Evolutionary conservation across 2,329 filamentous ascomycete genomes (phyloP).

Genomic region (Calonectria leucothoes): DNA sequence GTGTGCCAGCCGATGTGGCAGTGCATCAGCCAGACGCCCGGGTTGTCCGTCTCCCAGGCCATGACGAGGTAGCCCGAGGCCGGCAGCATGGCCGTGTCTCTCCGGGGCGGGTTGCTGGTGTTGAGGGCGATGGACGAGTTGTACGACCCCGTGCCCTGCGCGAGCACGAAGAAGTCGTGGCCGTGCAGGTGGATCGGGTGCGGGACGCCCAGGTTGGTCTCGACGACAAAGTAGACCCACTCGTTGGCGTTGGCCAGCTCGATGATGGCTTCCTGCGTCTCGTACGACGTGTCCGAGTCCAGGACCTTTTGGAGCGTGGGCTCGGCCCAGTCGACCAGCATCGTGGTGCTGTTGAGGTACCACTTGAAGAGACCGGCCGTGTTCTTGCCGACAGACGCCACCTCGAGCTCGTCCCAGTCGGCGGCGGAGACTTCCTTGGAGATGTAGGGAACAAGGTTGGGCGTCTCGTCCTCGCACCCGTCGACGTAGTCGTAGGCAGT

Average conservation of each 20-base stretch:
- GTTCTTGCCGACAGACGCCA: constrained; percentile 36
- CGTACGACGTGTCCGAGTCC: constrained; percentile 18
- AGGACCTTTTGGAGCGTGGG: constrained; percentile 39
- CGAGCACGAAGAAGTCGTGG: constrained; percentile 46
- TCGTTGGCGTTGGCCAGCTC: constrained; percentile 37
- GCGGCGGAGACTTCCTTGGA: constrained; percentile 45
- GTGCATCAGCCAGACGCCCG: constrained; percentile 62
- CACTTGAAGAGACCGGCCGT: constrained; percentile 53
- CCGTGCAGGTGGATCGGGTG: constrained; percentile 53
- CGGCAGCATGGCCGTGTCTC: constrained; percentile 63
- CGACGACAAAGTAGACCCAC: constrained; percentile 46
- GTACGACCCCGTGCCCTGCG: constrained; percentile 35
- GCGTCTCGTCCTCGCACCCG: constrained; percentile 51
- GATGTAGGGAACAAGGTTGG: constrained; percentile 49
- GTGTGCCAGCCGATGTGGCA: constrained; percentile 54
- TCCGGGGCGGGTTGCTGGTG: constrained; percentile 58
- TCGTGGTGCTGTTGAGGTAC: constrained; percentile 51
- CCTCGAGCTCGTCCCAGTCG: constrained; percentile 41
- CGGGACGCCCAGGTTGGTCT: constrained; percentile 35
- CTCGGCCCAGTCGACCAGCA: constrained; percentile 42
- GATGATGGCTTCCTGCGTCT: constrained; percentile 40
- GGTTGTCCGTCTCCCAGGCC: constrained; percentile 61
- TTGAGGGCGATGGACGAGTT: constrained; percentile 24
- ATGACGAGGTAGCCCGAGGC: constrained; percentile 58
- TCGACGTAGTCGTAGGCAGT: constrained; percentile 24